These are phyloP conservation scores for Quercus tomentella DNA, from an alignment of 331 rosid genomes.

Conservation along the genomic window DNA sequence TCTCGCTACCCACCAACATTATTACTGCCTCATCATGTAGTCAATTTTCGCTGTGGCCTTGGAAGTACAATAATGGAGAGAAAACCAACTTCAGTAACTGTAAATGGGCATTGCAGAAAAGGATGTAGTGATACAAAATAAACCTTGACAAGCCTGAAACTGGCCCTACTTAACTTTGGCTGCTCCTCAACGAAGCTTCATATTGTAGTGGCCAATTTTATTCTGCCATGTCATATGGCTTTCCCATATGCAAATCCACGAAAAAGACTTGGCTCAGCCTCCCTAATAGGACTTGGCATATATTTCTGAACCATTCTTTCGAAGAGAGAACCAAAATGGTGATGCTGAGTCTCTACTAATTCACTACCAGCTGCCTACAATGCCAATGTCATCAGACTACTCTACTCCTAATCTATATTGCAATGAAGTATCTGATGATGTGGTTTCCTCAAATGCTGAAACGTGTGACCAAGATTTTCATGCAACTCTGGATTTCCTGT, in stretches of 20 bases:
- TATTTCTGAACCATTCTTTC: background rate
- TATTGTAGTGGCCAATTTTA: background rate
- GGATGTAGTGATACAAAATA: background rate
- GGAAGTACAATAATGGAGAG: background rate
- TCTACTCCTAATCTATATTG: slow-evolving; percentile 28
- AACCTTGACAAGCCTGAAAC: background rate
- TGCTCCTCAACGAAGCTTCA: slow-evolving; percentile 7
- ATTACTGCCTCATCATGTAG: background rate
- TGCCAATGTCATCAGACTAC: slow-evolving; percentile 24
- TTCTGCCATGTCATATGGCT: background rate
- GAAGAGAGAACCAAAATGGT: background rate
- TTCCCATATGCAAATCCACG: background rate
- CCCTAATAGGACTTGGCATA: background rate
- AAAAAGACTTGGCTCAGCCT: background rate
- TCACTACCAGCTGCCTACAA: slow-evolving; percentile 7
- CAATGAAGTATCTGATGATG: slow-evolving; percentile 25
- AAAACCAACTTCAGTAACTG: background rate
- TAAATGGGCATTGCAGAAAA: background rate
- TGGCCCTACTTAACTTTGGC: slow-evolving; percentile 6
- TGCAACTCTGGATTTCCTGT: background rate
- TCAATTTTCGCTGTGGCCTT: background rate
- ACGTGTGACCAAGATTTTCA: background rate
- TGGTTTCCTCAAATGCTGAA: slow-evolving; percentile 20
- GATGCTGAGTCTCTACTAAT: background rate
- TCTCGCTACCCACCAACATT: background rate